These are phyloP conservation scores for Rhododendron ovatum DNA, from an alignment of 148 eudicot genomes.

Conservation along the genomic window DNA sequence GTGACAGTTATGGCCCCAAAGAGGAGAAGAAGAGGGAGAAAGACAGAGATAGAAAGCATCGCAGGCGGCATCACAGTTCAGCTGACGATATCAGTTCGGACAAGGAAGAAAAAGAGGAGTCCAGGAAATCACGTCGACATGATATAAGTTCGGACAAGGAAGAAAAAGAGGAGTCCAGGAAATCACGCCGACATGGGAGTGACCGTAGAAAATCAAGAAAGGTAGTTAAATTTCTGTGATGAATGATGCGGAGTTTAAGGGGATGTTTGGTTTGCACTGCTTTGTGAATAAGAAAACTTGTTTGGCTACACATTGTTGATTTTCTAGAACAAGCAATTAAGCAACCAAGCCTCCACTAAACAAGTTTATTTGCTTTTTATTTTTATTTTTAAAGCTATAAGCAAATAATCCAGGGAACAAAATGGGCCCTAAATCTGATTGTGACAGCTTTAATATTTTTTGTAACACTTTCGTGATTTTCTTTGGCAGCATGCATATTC, in stretches of 20 bases:
- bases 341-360: neutral
- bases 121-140: constrained; percentile 47
- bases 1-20: constrained; percentile 44
- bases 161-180: constrained; percentile 78
- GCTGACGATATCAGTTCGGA: constrained; percentile 74
- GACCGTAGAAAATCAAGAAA: constrained; percentile 93
- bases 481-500: constrained; percentile 72
- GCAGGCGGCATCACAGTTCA: constrained; percentile 67
- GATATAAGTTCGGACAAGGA: constrained; percentile 80
- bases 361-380: neutral
- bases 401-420: neutral
- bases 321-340: neutral
- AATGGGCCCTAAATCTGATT: neutral
- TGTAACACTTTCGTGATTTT: neutral
- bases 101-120: constrained; percentile 81
- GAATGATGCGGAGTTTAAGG: constrained; percentile 3
- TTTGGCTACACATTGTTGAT: neutral
- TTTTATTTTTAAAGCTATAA: neutral
- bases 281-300: neutral
- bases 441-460: neutral
- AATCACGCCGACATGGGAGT: constrained; percentile 80
- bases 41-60: constrained; percentile 71
- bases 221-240: constrained; percentile 28
- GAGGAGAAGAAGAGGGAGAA: constrained; percentile 72
- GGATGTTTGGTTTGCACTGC: neutral